phyloP scores from a whole-genome alignment of 2,329 filamentous ascomycete genomes.

The Tolypocladium ophioglossoides region DNA sequence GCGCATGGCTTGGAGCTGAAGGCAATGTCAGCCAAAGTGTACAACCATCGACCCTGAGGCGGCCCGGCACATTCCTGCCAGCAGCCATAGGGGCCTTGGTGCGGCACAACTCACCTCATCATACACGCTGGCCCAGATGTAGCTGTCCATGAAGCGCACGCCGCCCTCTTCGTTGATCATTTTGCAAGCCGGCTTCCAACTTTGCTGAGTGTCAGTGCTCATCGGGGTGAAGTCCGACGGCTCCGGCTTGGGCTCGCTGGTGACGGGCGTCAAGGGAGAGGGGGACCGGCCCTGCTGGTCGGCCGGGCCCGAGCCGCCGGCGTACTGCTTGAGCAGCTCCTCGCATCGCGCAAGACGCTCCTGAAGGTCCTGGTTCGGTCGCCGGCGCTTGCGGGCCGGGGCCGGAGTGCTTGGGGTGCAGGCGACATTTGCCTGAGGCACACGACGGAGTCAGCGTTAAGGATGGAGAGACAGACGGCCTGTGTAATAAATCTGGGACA shows the following conservation, averaged over 20 bases:
- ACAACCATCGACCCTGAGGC: too few species aligned
- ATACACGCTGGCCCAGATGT: slow-evolving; percentile 41
- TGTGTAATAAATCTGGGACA: neutral
- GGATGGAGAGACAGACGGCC: neutral
- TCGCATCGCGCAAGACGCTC: slow-evolving; percentile 50
- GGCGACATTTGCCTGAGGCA: slow-evolving; percentile 41
- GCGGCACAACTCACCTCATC: slow-evolving; percentile 35
- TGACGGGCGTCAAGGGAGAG: slow-evolving; percentile 1
- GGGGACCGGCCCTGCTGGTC: slow-evolving; percentile 8
- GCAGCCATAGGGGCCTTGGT: neutral
- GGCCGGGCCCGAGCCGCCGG: slow-evolving; percentile 22
- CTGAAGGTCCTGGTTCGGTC: slow-evolving; percentile 51
- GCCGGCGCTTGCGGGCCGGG: slow-evolving; percentile 45
- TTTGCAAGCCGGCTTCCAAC: slow-evolving; percentile 38
- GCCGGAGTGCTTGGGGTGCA: slow-evolving; percentile 51
- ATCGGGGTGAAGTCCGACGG: slow-evolving; percentile 14
- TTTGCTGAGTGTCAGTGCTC: slow-evolving; percentile 17
- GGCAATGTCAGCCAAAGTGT: neutral
- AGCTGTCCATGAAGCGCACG: slow-evolving; percentile 47
- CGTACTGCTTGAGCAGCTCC: slow-evolving; percentile 47
- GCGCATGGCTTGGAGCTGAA: slow-evolving; percentile 46
- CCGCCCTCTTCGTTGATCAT: slow-evolving; percentile 45
- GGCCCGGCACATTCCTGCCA: neutral
- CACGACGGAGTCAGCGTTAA: slow-evolving; percentile 5
- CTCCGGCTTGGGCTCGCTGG: slow-evolving; percentile 13